Conservation (phyloP, 768 basidiomycete species). For the Auriscalpium vulgare region DNA sequence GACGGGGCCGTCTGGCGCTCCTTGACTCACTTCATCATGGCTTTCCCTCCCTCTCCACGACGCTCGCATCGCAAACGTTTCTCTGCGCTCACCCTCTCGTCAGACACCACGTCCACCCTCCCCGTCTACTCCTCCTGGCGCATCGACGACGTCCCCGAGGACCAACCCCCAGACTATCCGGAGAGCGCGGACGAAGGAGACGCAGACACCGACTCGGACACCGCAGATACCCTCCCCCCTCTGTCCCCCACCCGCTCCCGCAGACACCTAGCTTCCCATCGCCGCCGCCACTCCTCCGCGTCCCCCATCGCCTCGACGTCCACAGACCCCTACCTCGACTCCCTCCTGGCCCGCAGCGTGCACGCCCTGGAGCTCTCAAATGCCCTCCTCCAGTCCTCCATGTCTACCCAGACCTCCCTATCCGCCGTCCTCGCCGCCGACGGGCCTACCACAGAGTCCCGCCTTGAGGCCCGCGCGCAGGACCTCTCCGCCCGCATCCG, state of each 20-base stretch:
- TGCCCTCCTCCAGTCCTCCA: slow-evolving; percentile 64
- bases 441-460: slow-evolving; percentile 32
- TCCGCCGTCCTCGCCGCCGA: slow-evolving; percentile 43
- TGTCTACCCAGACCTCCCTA: slow-evolving; percentile 57
- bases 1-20: neutral
- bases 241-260: slow-evolving; percentile 26
- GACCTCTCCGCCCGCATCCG: slow-evolving; percentile 46
- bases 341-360: slow-evolving; percentile 74
- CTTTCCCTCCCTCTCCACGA: slow-evolving; percentile 17
- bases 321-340: slow-evolving; percentile 57
- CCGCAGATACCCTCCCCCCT: slow-evolving; percentile 22
- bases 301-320: slow-evolving; percentile 18
- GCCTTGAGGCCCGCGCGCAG: slow-evolving; percentile 40
- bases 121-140: slow-evolving; percentile 52
- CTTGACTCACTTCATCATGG: neutral
- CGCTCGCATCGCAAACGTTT: slow-evolving; percentile 44
- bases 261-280: slow-evolving; percentile 25
- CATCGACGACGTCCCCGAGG: slow-evolving; percentile 31
- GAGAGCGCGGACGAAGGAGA: slow-evolving; percentile 74
- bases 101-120: slow-evolving; percentile 57
- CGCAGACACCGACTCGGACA: slow-evolving; percentile 47
- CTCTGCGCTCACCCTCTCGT: slow-evolving; percentile 51
- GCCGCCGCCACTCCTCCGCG: slow-evolving; percentile 18
- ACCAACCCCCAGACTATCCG: slow-evolving; percentile 68
- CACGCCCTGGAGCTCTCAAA: slow-evolving; percentile 85